Evolutionary conservation across 139 green algal species (phyloP), one percentile per base, ranked within the genome.

Genomic region (Chlorokybus atmophyticus): DNA sequence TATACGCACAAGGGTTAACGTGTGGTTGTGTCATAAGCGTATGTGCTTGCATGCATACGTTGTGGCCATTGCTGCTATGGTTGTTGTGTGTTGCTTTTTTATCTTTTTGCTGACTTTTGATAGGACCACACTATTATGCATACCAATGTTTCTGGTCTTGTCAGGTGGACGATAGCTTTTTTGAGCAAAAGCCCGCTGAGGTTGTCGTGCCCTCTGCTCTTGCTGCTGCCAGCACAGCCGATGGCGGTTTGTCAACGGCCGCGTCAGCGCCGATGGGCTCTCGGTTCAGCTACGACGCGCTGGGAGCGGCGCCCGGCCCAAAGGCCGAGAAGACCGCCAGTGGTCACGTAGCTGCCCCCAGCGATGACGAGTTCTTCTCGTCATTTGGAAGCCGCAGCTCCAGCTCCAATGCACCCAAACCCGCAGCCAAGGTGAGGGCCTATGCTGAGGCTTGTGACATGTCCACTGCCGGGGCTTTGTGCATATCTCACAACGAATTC

Each of bases 81-180:
- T 44, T 23, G 14, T 14, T 44, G 38, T 17, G 14, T 14, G 14
- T 23, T 14, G 17, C 38, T 17, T 14, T 17, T 17, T 44, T 17
- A 44, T 23, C 14, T 17, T 23, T 23, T 44, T 14, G 38, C 14
- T 44, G 14, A 14, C 14, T 17, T 44, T 44, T 44, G 14, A 44
- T 23, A 17, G 38, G 14, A 44, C 14, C 14, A 17, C 14, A 23
- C 17, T 44, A 17, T 23, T 23, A 44, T 44, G 14, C 14, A 44
- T 44, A 23, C 14, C 38, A 44, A 23, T 44, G 14, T 44, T 17
- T 24, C 14, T 5, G 10, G 19, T 52, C n/a, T 23, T 24, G 44
- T 14, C 56, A 71, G 63, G 25, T 83, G n/a, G 82, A 93, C 60
- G 82, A 91, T 1, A 75, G 49, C 66, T 10, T 78, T 38, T 76